Percentiles rank a stretch among this genome's conserved stretches.
Evolutionary conservation across 345 rosid genomes (phyloP).

Genomic region (Eucalyptus sideroxylon): DNA sequence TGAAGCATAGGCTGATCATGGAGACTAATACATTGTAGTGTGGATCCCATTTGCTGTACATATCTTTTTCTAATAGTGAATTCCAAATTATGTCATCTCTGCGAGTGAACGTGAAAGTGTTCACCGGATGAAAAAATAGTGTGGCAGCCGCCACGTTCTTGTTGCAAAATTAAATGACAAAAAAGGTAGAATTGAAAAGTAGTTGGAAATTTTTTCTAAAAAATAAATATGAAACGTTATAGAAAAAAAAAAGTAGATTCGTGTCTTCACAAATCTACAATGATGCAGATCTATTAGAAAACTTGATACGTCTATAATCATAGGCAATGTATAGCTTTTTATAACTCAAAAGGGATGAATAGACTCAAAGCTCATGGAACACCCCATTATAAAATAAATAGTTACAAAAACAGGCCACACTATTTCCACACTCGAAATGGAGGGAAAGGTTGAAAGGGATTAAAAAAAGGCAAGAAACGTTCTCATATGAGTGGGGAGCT

Average conservation of each 20-base stretch:
- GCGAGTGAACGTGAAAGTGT: too few relatives aligned
- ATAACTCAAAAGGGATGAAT: background rate
- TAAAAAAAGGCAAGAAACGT: background rate
- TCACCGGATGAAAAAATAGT: too few relatives aligned
- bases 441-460: background rate
- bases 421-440: background rate
- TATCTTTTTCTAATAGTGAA: too few relatives aligned
- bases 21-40: too few relatives aligned
- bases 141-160: background rate
- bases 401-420: background rate
- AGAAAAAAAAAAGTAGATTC: background rate
- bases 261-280: background rate
- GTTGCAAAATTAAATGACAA: background rate
- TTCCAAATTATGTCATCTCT: too few relatives aligned
- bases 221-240: background rate
- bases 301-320: background rate
- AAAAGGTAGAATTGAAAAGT: background rate
- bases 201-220: background rate
- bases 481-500: background rate
- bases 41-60: too few relatives aligned
- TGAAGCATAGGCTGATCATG: too few relatives aligned
- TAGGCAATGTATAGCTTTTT: background rate
- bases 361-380: background rate
- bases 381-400: background rate
- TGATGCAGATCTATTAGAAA: background rate